A percentile compares a stretch with the other conserved stretches of the same genome.
phyloP scores from a whole-genome alignment of 2,329 filamentous ascomycete species.

The Aspergillus arachidicola region DNA sequence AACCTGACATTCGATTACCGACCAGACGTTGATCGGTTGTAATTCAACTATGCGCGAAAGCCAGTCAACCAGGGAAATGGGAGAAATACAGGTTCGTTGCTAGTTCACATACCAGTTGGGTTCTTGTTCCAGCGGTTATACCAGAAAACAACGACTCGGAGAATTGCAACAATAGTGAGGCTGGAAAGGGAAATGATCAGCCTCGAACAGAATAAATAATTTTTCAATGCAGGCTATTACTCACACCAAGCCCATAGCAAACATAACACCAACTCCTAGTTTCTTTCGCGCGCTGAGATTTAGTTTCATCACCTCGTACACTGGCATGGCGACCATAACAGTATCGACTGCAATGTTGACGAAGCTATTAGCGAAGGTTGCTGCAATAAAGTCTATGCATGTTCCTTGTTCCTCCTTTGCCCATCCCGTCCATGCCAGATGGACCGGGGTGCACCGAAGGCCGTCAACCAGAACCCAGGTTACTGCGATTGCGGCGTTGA shows the following conservation, averaged over 20 bases:
- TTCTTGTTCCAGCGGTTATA: conserved; percentile 26
- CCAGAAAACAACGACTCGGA: conserved; percentile 31
- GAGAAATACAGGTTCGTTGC: no score
- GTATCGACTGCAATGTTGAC: conserved; percentile 26
- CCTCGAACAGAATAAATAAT: not conserved
- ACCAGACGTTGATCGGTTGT: conserved; percentile 32
- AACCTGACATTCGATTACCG: conserved; percentile 31
- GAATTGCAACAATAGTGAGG: conserved; percentile 27
- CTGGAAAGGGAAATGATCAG: conserved; percentile 12
- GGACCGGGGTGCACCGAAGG: conserved; percentile 24
- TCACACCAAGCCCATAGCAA: conserved; percentile 23
- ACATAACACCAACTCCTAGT: conserved; percentile 21
- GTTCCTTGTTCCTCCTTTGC: conserved; percentile 14
- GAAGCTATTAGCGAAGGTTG: conserved; percentile 19
- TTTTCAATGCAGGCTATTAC: not conserved
- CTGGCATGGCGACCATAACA: conserved; percentile 24
- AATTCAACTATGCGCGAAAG: conserved; percentile 14
- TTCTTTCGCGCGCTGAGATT: conserved; percentile 21
- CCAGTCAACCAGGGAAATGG: no score
- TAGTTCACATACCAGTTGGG: conserved; percentile 13
- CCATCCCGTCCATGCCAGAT: conserved; percentile 25
- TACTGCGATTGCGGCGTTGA: conserved; percentile 24
- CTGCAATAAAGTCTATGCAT: conserved; percentile 24
- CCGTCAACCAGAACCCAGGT: conserved; percentile 22
- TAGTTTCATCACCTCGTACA: conserved; percentile 26